Conservation (phyloP, 2,329 filamentous ascomycete species). For the Colletotrichum caudatum region DNA sequence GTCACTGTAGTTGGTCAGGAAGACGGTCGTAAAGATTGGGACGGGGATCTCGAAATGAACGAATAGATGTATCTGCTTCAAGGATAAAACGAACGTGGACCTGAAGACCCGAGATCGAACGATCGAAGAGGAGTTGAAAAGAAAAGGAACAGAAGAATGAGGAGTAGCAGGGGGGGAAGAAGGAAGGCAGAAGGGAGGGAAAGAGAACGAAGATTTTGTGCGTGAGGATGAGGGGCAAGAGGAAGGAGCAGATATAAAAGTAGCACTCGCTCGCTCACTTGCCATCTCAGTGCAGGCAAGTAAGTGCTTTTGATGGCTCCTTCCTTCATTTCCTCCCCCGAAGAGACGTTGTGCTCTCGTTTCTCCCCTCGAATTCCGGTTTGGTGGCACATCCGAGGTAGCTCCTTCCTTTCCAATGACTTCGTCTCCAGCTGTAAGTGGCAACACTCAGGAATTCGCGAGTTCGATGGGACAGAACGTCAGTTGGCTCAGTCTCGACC, state of each 20-base stretch:
- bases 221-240: background rate
- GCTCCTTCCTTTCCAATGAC: background rate
- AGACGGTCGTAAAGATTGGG: background rate
- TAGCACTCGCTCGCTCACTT: background rate
- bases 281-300: background rate
- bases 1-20: background rate
- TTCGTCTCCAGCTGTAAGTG: background rate
- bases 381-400: background rate
- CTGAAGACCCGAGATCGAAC: background rate
- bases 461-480: background rate
- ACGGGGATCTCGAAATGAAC: conserved; percentile 2
- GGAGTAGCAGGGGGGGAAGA: no score
- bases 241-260: conserved; percentile 30
- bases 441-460: no score
- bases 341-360: background rate
- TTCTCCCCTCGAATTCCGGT: background rate
- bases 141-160: background rate
- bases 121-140: background rate
- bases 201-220: conserved; percentile 2
- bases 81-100: conserved; percentile 10
- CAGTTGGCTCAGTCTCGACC: background rate
- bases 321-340: background rate
- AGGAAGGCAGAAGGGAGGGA: background rate
- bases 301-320: background rate
- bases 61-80: background rate